Conservation (phyloP, 495 filamentous ascomycete genomes). For the Aspergillus carlsbadensis region DNA sequence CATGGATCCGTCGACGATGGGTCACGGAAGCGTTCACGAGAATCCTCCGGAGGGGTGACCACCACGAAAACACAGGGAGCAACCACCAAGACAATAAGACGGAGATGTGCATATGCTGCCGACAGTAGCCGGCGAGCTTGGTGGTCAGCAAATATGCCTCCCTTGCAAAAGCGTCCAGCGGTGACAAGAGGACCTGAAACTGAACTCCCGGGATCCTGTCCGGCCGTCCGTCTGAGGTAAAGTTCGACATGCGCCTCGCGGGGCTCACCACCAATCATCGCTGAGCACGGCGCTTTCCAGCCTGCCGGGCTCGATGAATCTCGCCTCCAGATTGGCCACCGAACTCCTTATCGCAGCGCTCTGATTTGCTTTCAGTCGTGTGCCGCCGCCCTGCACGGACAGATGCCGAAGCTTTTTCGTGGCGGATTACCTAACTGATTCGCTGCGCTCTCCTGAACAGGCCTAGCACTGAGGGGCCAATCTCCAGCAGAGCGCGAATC, state of each 20-base stretch:
- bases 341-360: conserved; percentile 19
- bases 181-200: background rate
- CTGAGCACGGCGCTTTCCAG: conserved; percentile 17
- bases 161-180: conserved; percentile 10
- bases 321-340: conserved; percentile 20
- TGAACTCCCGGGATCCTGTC: background rate
- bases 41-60: background rate
- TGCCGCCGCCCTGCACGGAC: conserved; percentile 17
- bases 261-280: conserved; percentile 20
- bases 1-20: background rate
- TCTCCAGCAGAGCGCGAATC: background rate
- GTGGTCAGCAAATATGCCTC: conserved; percentile 6
- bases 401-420: conserved; percentile 20
- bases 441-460: background rate
- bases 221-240: background rate
- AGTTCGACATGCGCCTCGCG: background rate
- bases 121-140: background rate
- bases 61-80: background rate
- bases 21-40: conserved; percentile 16
- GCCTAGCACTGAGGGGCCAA: background rate
- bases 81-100: background rate
- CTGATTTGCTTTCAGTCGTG: conserved; percentile 13
- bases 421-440: background rate
- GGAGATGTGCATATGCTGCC: background rate
- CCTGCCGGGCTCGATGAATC: conserved; percentile 7